phyloP scores from a whole-genome alignment of 257 asterid genomes.

The Cinchona pubescens region DNA sequence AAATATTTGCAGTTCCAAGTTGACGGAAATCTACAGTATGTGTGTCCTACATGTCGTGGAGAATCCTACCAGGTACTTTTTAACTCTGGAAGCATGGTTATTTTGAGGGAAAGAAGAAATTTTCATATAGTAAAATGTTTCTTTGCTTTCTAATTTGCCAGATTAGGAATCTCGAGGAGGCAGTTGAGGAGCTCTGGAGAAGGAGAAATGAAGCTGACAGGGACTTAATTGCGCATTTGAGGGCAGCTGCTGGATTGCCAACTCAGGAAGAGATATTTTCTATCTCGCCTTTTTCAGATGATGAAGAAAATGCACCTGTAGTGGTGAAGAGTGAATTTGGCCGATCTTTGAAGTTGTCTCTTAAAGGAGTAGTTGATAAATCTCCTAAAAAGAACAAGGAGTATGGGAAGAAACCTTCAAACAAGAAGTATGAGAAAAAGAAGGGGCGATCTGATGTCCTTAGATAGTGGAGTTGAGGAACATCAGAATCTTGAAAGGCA shows the following conservation, averaged over 20 bases:
- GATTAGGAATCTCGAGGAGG: slow-evolving; percentile 76
- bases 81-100: background rate
- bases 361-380: slow-evolving; percentile 69
- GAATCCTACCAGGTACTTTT: slow-evolving; percentile 69
- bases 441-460: slow-evolving; percentile 44
- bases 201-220: slow-evolving; percentile 86
- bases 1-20: slow-evolving; percentile 89
- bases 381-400: slow-evolving; percentile 76
- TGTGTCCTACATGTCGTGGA: slow-evolving; percentile 90
- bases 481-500: slow-evolving; percentile 38
- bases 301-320: slow-evolving; percentile 66
- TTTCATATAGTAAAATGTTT: background rate
- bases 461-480: slow-evolving; percentile 32
- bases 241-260: slow-evolving; percentile 98
- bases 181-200: slow-evolving; percentile 96
- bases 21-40: slow-evolving; percentile 86
- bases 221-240: slow-evolving; percentile 74
- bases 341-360: slow-evolving; percentile 75
- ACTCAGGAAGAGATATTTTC: slow-evolving; percentile 80
- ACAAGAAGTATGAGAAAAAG: slow-evolving; percentile 63
- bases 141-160: slow-evolving; percentile 28
- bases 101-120: background rate
- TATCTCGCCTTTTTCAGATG: slow-evolving; percentile 86
- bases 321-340: slow-evolving; percentile 51
- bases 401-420: slow-evolving; percentile 61